Conservation (phyloP, 208 protist genomes). For the Endotrypanum monterogeii region DNA sequence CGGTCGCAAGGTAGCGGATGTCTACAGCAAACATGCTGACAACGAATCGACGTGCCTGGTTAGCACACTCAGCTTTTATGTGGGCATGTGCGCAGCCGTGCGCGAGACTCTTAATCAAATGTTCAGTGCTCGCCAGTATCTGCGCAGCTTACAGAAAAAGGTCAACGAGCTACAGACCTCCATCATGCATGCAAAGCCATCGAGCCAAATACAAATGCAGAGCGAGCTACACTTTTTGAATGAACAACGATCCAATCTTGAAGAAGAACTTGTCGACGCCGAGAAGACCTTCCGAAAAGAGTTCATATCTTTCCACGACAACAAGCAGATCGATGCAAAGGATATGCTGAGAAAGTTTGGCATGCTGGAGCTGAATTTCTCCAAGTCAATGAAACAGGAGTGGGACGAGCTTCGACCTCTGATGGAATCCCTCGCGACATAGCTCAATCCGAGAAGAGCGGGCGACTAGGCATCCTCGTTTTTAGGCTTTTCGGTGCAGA, state of each 20-base stretch:
- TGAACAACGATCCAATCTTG: slow-evolving; percentile 35
- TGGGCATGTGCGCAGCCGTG: slow-evolving; percentile 78
- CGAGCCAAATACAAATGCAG: slow-evolving; percentile 32
- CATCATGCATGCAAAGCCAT: slow-evolving; percentile 32
- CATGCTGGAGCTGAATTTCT: slow-evolving; percentile 81
- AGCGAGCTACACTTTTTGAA: slow-evolving; percentile 38
- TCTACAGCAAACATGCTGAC: slow-evolving; percentile 71
- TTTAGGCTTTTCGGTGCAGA: no score
- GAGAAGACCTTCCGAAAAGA: slow-evolving; percentile 63
- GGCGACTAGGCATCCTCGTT: no score
- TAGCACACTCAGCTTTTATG: slow-evolving; percentile 84
- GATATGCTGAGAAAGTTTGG: slow-evolving; percentile 76
- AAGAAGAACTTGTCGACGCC: slow-evolving; percentile 37
- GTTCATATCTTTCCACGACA: slow-evolving; percentile 72
- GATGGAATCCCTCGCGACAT: slow-evolving; percentile 34
- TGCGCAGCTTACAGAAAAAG: slow-evolving; percentile 36
- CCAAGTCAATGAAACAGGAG: slow-evolving; percentile 57
- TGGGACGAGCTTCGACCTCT: slow-evolving; percentile 67
- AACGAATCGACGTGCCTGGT: slow-evolving; percentile 73
- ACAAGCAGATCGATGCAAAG: slow-evolving; percentile 85
- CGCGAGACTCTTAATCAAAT: slow-evolving; percentile 64
- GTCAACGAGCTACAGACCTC: slow-evolving; percentile 21
- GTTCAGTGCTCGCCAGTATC: slow-evolving; percentile 34
- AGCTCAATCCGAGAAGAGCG: no score
- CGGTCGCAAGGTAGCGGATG: slow-evolving; percentile 48